Percentiles rank a stretch among this genome's conserved stretches.
Conservation (phyloP, 2,329 filamentous ascomycete species). For the Furcasterigmium furcatum region DNA sequence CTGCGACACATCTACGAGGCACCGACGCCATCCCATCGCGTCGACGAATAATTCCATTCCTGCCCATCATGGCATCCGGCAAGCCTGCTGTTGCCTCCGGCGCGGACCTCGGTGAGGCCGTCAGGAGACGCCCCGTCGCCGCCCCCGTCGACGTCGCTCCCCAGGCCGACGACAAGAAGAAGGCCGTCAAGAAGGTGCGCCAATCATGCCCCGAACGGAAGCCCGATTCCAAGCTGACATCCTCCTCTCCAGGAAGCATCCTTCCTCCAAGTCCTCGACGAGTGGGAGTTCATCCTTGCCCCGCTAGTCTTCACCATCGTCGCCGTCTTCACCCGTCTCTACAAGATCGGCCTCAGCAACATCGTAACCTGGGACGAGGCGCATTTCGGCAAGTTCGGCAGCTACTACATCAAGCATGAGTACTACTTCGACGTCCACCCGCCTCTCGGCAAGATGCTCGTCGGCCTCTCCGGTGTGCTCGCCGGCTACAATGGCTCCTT, state of each 20-base stretch:
- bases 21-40: background rate
- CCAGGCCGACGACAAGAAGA: conserved; percentile 60
- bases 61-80: conserved; percentile 47
- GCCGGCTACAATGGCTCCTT: conserved; percentile 99
- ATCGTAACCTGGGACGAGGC: conserved; percentile 68
- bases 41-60: background rate
- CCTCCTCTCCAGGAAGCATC: conserved; percentile 40
- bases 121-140: conserved; percentile 53
- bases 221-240: conserved; percentile 16
- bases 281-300: conserved; percentile 61
- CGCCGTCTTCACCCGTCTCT: conserved; percentile 65
- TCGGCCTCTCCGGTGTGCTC: conserved; percentile 91
- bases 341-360: conserved; percentile 65
- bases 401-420: conserved; percentile 97
- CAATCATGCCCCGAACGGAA: background rate
- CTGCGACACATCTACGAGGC: background rate
- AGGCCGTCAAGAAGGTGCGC: conserved; percentile 53
- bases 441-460: conserved; percentile 96
- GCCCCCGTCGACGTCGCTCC: conserved; percentile 30
- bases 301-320: conserved; percentile 59
- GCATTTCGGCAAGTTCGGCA: conserved; percentile 94
- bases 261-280: conserved; percentile 58
- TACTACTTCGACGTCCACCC: conserved; percentile 95
- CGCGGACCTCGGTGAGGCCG: conserved; percentile 53
- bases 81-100: conserved; percentile 57